A percentile compares a stretch with the other conserved stretches of the same genome.
Evolutionary conservation across 2,329 filamentous ascomycete genomes (phyloP).

Genomic region (Epichloe festucae): DNA sequence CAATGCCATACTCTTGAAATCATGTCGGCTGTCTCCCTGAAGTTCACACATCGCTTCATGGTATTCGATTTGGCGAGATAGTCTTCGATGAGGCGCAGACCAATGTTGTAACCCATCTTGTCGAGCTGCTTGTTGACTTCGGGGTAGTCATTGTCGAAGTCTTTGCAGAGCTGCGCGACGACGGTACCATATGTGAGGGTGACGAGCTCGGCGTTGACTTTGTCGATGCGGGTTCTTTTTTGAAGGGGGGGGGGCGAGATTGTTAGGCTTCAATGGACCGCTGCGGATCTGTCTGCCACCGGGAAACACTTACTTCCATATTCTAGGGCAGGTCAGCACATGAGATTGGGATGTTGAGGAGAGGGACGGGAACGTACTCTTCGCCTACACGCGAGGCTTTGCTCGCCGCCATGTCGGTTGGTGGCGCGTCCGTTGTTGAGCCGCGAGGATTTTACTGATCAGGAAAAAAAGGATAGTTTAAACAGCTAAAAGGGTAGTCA

Average conservation of each 20-base stretch:
- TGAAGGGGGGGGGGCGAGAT: slow-evolving; percentile 1
- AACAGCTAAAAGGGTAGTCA: not conserved
- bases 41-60: slow-evolving; percentile 78
- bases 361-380: slow-evolving; percentile 37
- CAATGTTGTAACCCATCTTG: slow-evolving; percentile 99
- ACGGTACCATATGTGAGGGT: slow-evolving; percentile 97
- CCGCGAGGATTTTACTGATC: not conserved
- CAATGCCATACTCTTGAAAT: slow-evolving; percentile 60
- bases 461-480: no score
- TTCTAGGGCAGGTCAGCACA: slow-evolving; percentile 40
- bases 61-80: slow-evolving; percentile 93
- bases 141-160: slow-evolving; percentile 85
- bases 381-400: slow-evolving; percentile 50
- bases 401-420: slow-evolving; percentile 38
- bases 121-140: slow-evolving; percentile 97
- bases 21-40: slow-evolving; percentile 92
- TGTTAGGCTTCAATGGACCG: slow-evolving; percentile 14
- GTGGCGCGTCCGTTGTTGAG: not conserved
- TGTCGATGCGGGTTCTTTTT: slow-evolving; percentile 91
- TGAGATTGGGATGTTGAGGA: not conserved
- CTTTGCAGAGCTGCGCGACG: slow-evolving; percentile 89
- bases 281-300: not conserved
- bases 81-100: slow-evolving; percentile 88
- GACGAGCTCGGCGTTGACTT: slow-evolving; percentile 95
- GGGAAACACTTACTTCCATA: slow-evolving; percentile 68